Evolutionary conservation across 1,284 basidiomycete species (phyloP).

Genomic region (Sphaerobolus stellatus): DNA sequence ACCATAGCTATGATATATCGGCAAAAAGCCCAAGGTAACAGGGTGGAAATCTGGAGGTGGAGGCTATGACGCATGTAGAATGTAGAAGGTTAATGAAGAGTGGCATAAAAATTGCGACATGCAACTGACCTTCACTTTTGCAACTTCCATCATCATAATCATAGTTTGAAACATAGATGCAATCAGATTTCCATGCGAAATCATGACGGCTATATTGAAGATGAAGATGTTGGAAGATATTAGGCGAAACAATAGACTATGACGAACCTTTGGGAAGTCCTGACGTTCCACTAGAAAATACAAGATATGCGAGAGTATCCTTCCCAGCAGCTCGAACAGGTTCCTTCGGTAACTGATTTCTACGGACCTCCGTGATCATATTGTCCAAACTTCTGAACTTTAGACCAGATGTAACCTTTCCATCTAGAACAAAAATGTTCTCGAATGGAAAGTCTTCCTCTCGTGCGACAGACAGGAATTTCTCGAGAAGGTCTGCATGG

Average conservation of each 20-base stretch:
- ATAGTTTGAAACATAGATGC: constrained; percentile 2
- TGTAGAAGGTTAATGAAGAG: neutral
- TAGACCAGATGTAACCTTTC: constrained; percentile 19
- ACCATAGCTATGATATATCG: constrained; percentile 18
- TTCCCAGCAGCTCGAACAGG: constrained; percentile 46
- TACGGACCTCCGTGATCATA: constrained; percentile 43
- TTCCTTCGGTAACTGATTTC: constrained; percentile 41
- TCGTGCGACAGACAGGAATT: constrained; percentile 50
- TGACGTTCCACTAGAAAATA: constrained; percentile 77
- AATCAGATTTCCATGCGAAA: constrained; percentile 7
- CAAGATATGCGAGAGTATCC: constrained; percentile 65
- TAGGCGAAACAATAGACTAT: no score
- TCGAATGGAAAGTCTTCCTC: constrained; percentile 50
- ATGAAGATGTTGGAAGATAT: no score
- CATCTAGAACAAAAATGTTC: constrained; percentile 56
- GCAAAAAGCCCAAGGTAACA: constrained; percentile 11
- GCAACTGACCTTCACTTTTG: constrained; percentile 30
- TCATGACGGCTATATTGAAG: constrained; percentile 2
- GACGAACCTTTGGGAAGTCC: constrained; percentile 72
- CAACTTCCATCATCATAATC: neutral
- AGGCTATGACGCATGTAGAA: constrained; percentile 30
- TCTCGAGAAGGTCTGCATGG: constrained; percentile 49
- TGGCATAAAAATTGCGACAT: constrained; percentile 15
- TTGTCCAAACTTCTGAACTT: constrained; percentile 42
- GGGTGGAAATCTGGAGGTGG: constrained; percentile 37